Base-by-base conservation (phyloP, 2,329 filamentous ascomycete genomes). In the Microcyclosporella mali region DNA sequence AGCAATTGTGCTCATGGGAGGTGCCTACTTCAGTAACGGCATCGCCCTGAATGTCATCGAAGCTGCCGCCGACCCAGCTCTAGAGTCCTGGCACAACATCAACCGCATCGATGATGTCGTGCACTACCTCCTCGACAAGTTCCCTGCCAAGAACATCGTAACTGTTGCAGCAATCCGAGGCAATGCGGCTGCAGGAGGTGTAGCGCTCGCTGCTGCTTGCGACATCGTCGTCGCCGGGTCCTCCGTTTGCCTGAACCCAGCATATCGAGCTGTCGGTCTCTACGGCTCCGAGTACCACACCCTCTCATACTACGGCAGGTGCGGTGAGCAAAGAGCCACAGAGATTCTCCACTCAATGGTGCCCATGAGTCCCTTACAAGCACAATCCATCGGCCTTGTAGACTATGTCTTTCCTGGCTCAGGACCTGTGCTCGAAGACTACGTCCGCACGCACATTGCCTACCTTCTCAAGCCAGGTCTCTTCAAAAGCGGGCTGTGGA, bases 1-100 rank as follows among this genome's bases (percentile, higher is more conserved):
- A 3, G 66, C 65, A 1, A 47, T 66, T 4, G 61, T 68, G 2
- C 56, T 70, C 15, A 64, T 70, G 56, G 67, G 66, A 33, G 67
- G 67, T 17, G 55, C 60, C 4, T 70, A 70, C 47, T 70, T 70
- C 51, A 67, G 63, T 56, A 70, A 70, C 43, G 67, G 67, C 19
- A 67, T 70, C 37, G 66, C 67, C 6, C 59, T 70, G 15, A 70
- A 70, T 41, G 66, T 69, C 33, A 70, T 69, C 49, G 67, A 70
- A 52, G 61, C 65, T 14, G 61, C 61, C 1, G 42, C 53, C 4
- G 62, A 68, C 42, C 60, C 67, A 3, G 55, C 66, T 0, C 47
- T 59, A 7, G 67, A 69, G 49, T 69, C 67, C 6, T 70, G 66
- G 66, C 53, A 59, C 31, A 70, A 69, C 52, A 70, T 70, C 61